Evolutionary conservation across 2,329 filamentous ascomycete species (phyloP), one percentile per base, ranked within the genome.

Genomic region (Lachnellula arida): DNA sequence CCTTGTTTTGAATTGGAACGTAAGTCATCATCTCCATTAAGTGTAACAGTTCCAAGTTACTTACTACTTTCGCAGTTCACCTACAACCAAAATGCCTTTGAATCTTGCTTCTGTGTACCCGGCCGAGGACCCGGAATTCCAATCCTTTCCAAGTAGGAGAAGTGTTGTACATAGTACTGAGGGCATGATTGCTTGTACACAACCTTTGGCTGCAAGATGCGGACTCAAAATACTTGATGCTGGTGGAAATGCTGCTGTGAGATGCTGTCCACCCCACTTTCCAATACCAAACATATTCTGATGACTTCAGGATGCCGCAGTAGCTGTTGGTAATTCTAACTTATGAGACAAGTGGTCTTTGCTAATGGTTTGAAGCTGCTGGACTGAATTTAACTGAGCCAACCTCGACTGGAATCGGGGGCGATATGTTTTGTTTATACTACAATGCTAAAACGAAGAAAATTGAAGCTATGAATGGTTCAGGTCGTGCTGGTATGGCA

Each of bases 351-450:
- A 49, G 25, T 46, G 51, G 11, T 19, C 23, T 17, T 19, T 48
- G 25, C 57, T 49, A 50, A 58, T 34, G 40, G 19, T 25, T 53
- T 51, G 46, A 12, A 90, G 93, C 94, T 46, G 94, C 94, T 34
- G 91, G 86, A 5, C 78, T 99, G 55, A 97, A 97, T 73, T 82
- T 97, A 69, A 96, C 93, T 0, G 94, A 99, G 70, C 94, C 94
- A 7, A 85, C 86, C 57, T 94, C 89, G 5, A 97, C 94, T 0
- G 94, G 94, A 42, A 97, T 99, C 58, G 94, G 94, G 55, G 94
- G 94, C 60, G 94, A 99, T 74, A 91, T 96, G 85, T 99, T 97
- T 75, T 92, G 92, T 72, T 82, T 97, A 37, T 97, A 84, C 78
- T 97, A 93, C 76, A 83, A 95, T 69, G 90, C 91, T 43, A 82